Base-by-base conservation (phyloP, 805 yeast genomes). In the Candida ipomoeae region DNA sequence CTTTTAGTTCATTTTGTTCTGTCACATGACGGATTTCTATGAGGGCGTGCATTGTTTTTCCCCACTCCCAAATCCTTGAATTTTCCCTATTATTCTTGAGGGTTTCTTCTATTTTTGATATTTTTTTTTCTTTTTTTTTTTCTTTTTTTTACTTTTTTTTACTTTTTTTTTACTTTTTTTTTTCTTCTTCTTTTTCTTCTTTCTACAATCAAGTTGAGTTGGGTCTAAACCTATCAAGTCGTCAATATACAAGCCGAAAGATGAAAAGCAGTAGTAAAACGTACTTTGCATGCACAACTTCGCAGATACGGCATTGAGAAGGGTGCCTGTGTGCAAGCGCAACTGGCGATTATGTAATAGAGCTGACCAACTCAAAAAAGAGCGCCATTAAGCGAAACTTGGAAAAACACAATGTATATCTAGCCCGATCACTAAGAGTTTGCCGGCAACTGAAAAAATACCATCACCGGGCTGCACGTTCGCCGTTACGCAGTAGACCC, bases 141-240 rank as follows among this genome's bases (percentile, higher is more conserved):
- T 42, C 42, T 47, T 47, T 48, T 48, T 48, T 41, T 34, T 41
- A 44, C 47, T 45, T 44, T 53, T 29, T 31, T 48, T 55, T 43
- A 43, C 45, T 40, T 34, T 53, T 42, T 32, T 44, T 41, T 44
- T 45, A 26, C 45, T 48, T 50, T 42, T 49, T 40, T 34, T 43
- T 21, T 23, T 21, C 26, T 44, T 32, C 44, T 32, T 42, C 20
- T 17, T 14, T 17, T 43, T 36, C 36, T 44, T 33, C 23, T 18
- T 45, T 36, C 33, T 31, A 26, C 39, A 32, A 20, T 32, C 33
- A 34, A 15, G 36, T 46, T 40, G 17, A 14, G 21, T 32, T 13
- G 18, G 37, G 17, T 20, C 40, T 20, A 14, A 39, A 39, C 41
- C 41, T 23, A 21, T 6, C 29, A 7, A 42, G 31, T 42, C 36